Percentiles rank a stretch among this genome's conserved stretches.
Conservation (phyloP, 306 rosid genomes). For the Cucurbita moschata region DNA sequence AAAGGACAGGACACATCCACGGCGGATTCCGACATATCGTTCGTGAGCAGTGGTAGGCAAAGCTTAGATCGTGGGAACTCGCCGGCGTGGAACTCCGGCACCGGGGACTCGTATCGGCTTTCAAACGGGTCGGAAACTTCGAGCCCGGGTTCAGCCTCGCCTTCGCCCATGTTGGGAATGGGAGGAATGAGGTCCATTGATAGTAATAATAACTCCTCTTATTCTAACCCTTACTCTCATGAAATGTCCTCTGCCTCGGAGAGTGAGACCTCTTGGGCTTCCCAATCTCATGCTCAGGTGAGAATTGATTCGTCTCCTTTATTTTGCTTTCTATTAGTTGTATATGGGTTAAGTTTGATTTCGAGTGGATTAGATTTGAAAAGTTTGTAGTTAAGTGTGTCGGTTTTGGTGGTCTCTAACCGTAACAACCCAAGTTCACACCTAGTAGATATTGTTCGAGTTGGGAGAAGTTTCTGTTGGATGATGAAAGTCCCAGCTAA, state of each 20-base stretch:
- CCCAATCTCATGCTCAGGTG: neutral
- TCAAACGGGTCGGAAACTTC: constrained; percentile 30
- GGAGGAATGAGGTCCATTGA: constrained; percentile 28
- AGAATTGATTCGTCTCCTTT: too few species aligned
- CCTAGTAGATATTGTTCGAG: too few species aligned
- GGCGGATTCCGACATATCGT: constrained; percentile 55
- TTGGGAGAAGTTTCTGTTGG: too few species aligned
- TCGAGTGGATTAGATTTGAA: too few species aligned
- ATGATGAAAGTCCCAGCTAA: too few species aligned
- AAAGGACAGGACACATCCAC: constrained; percentile 25
- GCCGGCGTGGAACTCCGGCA: constrained; percentile 24
- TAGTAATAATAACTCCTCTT: neutral
- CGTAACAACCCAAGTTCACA: too few species aligned
- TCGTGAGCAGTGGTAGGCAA: constrained; percentile 52
- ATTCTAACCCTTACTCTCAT: constrained; percentile 11
- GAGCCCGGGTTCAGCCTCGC: constrained; percentile 15
- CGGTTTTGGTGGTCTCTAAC: too few species aligned
- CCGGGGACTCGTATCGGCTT: constrained; percentile 13
- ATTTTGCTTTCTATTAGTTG: too few species aligned
- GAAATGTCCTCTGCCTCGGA: neutral
- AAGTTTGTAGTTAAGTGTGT: too few species aligned
- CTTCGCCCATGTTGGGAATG: constrained; percentile 17
- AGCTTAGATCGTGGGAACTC: constrained; percentile 35
- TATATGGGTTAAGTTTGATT: too few species aligned
- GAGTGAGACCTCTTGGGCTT: neutral